Percentiles rank a stretch among this genome's conserved stretches.
phyloP scores from a whole-genome alignment of 2,329 filamentous ascomycete genomes.

The Penicillium sp. region DNA sequence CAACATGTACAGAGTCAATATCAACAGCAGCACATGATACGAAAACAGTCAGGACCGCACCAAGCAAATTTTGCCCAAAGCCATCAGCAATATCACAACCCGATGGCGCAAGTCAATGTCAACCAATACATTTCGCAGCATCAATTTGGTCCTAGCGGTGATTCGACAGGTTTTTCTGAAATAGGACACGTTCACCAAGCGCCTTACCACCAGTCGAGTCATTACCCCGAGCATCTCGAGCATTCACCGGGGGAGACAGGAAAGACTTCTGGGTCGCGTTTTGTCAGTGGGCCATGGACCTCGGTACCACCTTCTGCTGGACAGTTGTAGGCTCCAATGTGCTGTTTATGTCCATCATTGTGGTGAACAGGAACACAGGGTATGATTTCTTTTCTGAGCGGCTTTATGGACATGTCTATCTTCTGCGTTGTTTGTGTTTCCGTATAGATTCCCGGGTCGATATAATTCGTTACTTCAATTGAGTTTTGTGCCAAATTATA shows the following conservation, averaged over 20 bases:
- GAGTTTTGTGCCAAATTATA: not conserved
- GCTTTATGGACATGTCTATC: not conserved
- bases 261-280: constrained; percentile 25
- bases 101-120: constrained; percentile 4
- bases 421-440: not conserved
- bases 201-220: not conserved
- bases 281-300: constrained; percentile 31
- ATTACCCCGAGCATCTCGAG: not conserved
- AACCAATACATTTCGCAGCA: constrained; percentile 14
- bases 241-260: not conserved
- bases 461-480: not conserved
- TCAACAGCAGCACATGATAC: constrained; percentile 12
- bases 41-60: constrained; percentile 3
- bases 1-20: constrained; percentile 10
- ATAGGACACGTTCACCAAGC: not conserved
- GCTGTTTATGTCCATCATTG: not conserved
- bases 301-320: constrained; percentile 13
- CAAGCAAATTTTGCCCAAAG: not conserved
- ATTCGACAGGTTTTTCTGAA: not conserved
- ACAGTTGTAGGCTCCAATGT: not conserved
- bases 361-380: not conserved
- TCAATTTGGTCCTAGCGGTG: not conserved
- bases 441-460: constrained; percentile 2
- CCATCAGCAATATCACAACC: constrained; percentile 13
- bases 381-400: not conserved